Conservation (phyloP, 441 rosid genomes). For the Corymbia citriodora region DNA sequence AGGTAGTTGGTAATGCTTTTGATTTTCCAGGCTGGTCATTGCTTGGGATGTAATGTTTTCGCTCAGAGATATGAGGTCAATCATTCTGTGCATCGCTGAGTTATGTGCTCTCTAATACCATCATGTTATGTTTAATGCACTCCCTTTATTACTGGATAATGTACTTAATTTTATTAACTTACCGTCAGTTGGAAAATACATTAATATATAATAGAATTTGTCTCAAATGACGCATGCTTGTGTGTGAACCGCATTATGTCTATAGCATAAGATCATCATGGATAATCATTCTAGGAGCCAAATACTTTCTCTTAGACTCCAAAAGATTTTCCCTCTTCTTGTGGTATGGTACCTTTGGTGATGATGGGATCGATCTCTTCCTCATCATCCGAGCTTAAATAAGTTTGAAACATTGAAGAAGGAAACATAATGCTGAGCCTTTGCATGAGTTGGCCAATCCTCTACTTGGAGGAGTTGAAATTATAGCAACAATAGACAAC, state of each 20-base stretch:
- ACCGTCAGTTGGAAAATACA: not conserved
- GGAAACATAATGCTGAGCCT: not conserved
- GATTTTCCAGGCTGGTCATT: not conserved
- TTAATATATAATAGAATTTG: not conserved
- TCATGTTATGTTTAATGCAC: not conserved
- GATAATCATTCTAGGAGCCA: not conserved
- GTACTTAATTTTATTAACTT: not conserved
- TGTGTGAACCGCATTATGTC: not conserved
- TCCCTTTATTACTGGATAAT: not conserved
- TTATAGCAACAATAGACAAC: no score
- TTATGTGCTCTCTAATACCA: not conserved
- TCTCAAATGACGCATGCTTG: not conserved
- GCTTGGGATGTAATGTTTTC: not conserved
- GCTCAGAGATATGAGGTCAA: not conserved
- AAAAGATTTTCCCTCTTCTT: not conserved
- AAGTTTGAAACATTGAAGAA: not conserved
- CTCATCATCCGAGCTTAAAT: not conserved
- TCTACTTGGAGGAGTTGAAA: not conserved
- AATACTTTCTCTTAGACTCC: not conserved
- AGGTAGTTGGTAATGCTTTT: no score
- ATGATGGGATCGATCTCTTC: not conserved
- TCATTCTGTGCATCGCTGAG: fast-evolving
- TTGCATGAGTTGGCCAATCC: not conserved
- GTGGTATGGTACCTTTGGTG: not conserved
- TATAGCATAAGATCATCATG: not conserved